phyloP scores from a whole-genome alignment of 331 rosid species.

The Malus hybrid region DNA sequence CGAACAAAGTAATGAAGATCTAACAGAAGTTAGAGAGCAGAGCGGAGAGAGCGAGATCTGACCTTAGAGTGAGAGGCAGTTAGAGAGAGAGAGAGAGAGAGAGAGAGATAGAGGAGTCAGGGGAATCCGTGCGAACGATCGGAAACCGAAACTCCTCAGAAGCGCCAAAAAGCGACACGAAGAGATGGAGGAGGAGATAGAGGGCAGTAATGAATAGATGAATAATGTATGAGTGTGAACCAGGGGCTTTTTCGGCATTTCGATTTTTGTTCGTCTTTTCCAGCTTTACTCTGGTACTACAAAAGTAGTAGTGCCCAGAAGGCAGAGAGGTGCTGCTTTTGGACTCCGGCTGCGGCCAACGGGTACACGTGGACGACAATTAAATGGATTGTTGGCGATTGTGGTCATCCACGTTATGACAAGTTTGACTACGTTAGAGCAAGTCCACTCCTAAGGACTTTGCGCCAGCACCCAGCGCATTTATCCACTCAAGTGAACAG shows the following conservation, averaged over 20 bases:
- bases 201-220: background rate
- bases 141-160: conserved; percentile 49
- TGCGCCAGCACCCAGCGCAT: no score
- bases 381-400: background rate
- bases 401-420: conserved; percentile 16
- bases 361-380: conserved; percentile 43
- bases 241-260: background rate
- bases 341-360: conserved; percentile 19
- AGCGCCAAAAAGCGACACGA: conserved; percentile 46
- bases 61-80: conserved; percentile 3
- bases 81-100: no score
- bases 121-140: conserved; percentile 38
- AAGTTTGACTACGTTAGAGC: conserved; percentile 5
- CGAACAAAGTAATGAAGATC: conserved; percentile 22
- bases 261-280: background rate
- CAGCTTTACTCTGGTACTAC: no score
- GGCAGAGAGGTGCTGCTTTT: conserved; percentile 18
- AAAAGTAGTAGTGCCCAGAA: no score
- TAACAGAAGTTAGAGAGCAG: conserved; percentile 9
- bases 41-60: conserved; percentile 20
- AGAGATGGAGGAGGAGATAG: conserved; percentile 6
- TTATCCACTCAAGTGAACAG: no score
- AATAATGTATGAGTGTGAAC: background rate
- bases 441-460: no score
- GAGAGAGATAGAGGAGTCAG: conserved; percentile 10